phyloP scores from a whole-genome alignment of 225 moss, liverwort and hornwort species.

The Pseudoscleropodium purum region DNA sequence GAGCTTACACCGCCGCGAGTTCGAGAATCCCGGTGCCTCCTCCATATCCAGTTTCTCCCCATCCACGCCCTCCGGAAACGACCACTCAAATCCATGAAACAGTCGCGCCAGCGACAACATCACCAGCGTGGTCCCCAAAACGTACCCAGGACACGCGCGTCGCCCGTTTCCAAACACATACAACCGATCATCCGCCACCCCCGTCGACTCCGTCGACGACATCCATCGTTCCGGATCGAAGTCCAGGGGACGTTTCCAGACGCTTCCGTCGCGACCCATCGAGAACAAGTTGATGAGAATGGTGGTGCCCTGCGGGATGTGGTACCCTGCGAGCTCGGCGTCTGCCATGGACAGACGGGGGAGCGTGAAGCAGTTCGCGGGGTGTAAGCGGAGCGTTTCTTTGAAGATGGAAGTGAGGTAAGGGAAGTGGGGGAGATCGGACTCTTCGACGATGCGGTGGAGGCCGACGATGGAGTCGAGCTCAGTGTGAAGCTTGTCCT shows the following conservation, averaged over 20 bases:
- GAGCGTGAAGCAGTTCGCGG: slow-evolving; percentile 6
- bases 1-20: neutral
- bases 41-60: neutral
- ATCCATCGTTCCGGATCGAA: slow-evolving; percentile 39
- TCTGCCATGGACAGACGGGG: slow-evolving; percentile 23
- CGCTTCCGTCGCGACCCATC: neutral
- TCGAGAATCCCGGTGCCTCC: slow-evolving; percentile 13
- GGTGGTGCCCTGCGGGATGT: slow-evolving; percentile 30
- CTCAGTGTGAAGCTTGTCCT: slow-evolving; percentile 21
- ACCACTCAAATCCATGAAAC: slow-evolving; percentile 31
- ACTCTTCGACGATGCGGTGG: slow-evolving; percentile 22
- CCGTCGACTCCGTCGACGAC: neutral
- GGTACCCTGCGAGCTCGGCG: slow-evolving; percentile 28
- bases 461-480: slow-evolving; percentile 23
- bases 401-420: slow-evolving; percentile 22
- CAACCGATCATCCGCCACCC: neutral
- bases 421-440: slow-evolving; percentile 2
- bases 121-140: slow-evolving; percentile 16
- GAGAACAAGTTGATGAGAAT: slow-evolving; percentile 33
- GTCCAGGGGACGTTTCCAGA: slow-evolving; percentile 5
- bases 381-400: slow-evolving; percentile 26
- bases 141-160: slow-evolving; percentile 22
- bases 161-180: slow-evolving; percentile 29
- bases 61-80: neutral
- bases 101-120: slow-evolving; percentile 14